Base-by-base conservation (phyloP, 2,329 filamentous ascomycete species). In the Sporothrix inflata region DNA sequence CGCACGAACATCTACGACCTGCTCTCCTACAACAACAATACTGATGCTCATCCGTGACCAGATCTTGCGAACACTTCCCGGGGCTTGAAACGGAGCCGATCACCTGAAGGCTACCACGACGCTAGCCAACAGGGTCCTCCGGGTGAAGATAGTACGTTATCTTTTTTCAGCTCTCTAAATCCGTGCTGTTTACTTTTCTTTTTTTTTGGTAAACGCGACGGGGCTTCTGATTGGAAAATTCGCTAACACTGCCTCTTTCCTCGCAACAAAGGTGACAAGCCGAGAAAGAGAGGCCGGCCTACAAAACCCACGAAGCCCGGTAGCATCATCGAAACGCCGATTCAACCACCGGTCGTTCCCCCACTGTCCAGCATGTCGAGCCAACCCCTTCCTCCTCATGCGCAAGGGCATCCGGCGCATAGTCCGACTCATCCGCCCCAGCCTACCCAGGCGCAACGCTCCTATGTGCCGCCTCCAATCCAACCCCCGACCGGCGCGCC, bases 81-180 rank as follows among this genome's bases (percentile, higher is more conserved):
- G 81, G 92, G 92, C 77, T 84, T 91, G 78, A 97, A 97, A 85
- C 89, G 93, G 81, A 92, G 89, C 85, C 90, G 92, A 76, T 94
- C 93, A 76, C 91, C 92, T 77, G 89, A 92, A 77, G 83, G 81
- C 73, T 89, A 90, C 82, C 86, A 85, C 81, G 87, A 89, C 79
- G 81, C 84, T 76, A 82, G 82, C 71, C 76, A 81, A 73, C 83
- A 83, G 76, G 87, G 86, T 77, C 85, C 86, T 76, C 85, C 88
- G 80, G 90, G 89, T 85, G 88, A 92, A 84, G 89, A 92, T 86
- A 90, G 92, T 94, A 91, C 84, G 91, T 90, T 78, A 79, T 21
- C 38, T 76, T 80, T 21, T 12, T 63, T 47, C 24, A 16, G 51
- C 9, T 27, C 38, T 45, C 19, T 38, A 51, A 51, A 57, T 14